Evolutionary conservation across 495 filamentous ascomycete species (phyloP).

Genomic region (Jackrogersella minutella): DNA sequence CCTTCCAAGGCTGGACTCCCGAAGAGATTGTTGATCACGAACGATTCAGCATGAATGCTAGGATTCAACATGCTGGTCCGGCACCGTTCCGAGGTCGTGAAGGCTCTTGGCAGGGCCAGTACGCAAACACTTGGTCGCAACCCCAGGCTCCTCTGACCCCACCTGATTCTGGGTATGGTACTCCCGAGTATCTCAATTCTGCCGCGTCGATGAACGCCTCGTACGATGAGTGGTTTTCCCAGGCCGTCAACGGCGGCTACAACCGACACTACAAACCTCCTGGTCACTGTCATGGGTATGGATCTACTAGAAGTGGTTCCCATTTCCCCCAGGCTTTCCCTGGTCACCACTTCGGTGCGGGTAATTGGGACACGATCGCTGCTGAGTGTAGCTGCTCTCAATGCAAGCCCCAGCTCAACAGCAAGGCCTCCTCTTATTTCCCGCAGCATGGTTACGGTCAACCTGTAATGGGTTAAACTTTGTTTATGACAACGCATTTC

Average conservation of each 20-base stretch:
- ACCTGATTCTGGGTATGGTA: conserved; percentile 61
- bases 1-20: conserved; percentile 61
- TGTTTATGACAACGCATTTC: conserved; percentile 15
- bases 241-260: conserved; percentile 48
- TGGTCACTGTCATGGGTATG: conserved; percentile 45
- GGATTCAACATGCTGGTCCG: conserved; percentile 52
- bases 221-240: conserved; percentile 57
- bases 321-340: conserved; percentile 51
- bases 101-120: conserved; percentile 51
- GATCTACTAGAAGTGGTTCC: conserved; percentile 43
- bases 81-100: conserved; percentile 60
- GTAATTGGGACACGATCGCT: conserved; percentile 66
- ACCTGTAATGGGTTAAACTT: conserved; percentile 66
- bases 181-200: conserved; percentile 58
- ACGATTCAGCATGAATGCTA: conserved; percentile 52
- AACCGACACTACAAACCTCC: conserved; percentile 59
- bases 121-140: conserved; percentile 45
- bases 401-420: conserved; percentile 59
- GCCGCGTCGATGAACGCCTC: conserved; percentile 53
- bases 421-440: conserved; percentile 71
- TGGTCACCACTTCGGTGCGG: conserved; percentile 64
- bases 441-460: conserved; percentile 69
- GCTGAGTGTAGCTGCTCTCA: conserved; percentile 74
- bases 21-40: conserved; percentile 62
- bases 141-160: conserved; percentile 55